Percentiles rank a stretch among this genome's conserved stretches.
Conservation (phyloP, 2,329 filamentous ascomycete species). For the Beauveria sp. region DNA sequence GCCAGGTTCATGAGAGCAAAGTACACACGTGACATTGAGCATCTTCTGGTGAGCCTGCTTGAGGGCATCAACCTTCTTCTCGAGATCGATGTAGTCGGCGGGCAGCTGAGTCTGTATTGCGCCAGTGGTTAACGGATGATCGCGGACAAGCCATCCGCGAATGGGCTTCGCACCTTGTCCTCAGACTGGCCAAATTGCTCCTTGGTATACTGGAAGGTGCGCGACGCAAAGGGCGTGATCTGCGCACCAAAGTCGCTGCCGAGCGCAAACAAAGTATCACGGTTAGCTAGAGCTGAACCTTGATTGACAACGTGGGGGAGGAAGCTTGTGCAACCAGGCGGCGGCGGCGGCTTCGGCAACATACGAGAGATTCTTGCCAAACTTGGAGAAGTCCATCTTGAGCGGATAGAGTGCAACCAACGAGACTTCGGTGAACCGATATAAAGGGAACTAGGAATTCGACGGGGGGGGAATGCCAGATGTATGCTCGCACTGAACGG, state of each 20-base stretch:
- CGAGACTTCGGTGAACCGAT: slow-evolving; percentile 11
- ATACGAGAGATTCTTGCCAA: slow-evolving; percentile 50
- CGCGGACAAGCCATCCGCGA: neutral
- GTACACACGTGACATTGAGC: slow-evolving; percentile 86
- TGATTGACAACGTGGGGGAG: slow-evolving; percentile 8
- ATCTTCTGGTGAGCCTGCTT: slow-evolving; percentile 97
- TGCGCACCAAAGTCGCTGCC: slow-evolving; percentile 59
- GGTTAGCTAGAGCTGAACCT: slow-evolving; percentile 1
- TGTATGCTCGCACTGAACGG: neutral
- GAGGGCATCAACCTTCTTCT: slow-evolving; percentile 96
- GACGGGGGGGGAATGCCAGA: neutral
- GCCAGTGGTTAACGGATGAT: neutral
- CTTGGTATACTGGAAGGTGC: slow-evolving; percentile 95
- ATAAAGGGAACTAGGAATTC: neutral
- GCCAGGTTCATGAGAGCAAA: neutral
- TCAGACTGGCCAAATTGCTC: slow-evolving; percentile 93
- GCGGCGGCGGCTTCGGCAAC: slow-evolving; percentile 18
- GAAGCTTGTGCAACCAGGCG: neutral
- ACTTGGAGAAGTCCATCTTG: slow-evolving; percentile 52
- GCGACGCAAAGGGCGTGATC: slow-evolving; percentile 86
- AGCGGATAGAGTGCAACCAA: slow-evolving; percentile 8
- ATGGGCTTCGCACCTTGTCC: slow-evolving; percentile 61
- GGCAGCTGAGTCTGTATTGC: slow-evolving; percentile 76
- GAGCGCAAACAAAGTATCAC: neutral
- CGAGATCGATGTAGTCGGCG: slow-evolving; percentile 94